These are phyloP conservation scores for Cryptococcus depauperatus DNA, from an alignment of 1,284 basidiomycete species.

Conservation along the genomic window DNA sequence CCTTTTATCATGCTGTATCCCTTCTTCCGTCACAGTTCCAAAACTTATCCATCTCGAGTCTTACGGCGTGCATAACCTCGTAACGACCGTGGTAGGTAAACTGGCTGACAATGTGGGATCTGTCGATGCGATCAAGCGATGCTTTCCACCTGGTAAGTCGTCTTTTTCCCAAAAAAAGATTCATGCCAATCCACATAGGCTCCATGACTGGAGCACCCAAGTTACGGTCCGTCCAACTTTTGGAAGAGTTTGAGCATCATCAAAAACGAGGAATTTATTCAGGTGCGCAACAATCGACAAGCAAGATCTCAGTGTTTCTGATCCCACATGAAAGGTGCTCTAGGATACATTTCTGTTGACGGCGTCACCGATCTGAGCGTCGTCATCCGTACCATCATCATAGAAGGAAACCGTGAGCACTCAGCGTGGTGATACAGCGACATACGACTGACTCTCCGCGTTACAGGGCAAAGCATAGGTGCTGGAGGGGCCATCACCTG, in stretches of 20 bases:
- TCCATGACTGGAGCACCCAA: conserved; percentile 99
- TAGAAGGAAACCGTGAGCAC: conserved; percentile 51
- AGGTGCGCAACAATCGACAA: conserved; percentile 39
- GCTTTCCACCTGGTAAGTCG: conserved; percentile 78
- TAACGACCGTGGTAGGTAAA: conserved; percentile 80
- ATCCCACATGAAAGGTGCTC: conserved; percentile 50
- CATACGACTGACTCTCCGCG: conserved; percentile 3
- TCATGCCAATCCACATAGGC: conserved; percentile 48
- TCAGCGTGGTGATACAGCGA: background rate
- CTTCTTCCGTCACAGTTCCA: conserved; percentile 66
- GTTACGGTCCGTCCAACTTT: conserved; percentile 81
- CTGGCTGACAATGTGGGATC: conserved; percentile 46
- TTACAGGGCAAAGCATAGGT: conserved; percentile 53
- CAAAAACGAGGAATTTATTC: conserved; percentile 73
- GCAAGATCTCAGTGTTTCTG: background rate
- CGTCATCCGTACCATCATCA: conserved; percentile 88
- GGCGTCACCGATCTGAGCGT: conserved; percentile 89
- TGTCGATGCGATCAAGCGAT: conserved; percentile 67
- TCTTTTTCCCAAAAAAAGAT: conserved; percentile 6
- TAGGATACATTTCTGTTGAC: conserved; percentile 85
- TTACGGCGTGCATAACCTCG: conserved; percentile 93
- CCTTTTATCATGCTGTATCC: conserved; percentile 62
- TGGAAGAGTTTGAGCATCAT: conserved; percentile 68
- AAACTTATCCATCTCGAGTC: conserved; percentile 85
- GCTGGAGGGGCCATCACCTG: conserved; percentile 96